Conservation (phyloP, 805 yeast species). For the Lipomyces anomalus region DNA sequence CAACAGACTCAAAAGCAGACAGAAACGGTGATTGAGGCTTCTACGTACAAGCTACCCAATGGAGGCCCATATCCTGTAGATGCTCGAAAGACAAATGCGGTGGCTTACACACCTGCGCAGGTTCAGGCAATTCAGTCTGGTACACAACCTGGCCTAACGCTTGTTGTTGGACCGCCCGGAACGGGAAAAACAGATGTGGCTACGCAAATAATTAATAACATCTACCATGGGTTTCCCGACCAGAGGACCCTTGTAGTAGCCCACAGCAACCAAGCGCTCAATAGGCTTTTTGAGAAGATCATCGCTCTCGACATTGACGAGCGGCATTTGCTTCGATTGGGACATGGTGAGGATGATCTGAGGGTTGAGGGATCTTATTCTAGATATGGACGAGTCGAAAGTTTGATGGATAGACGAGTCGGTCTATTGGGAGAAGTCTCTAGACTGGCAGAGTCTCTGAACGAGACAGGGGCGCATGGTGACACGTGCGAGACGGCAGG, state of each 20-base stretch:
- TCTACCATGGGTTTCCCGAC: constrained; percentile 25
- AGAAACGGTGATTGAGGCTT: constrained; percentile 9
- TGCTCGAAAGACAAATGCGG: constrained; percentile 12
- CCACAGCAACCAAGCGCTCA: constrained; percentile 27
- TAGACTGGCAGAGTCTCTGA: constrained; percentile 31
- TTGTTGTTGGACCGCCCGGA: constrained; percentile 76
- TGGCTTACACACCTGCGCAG: constrained; percentile 27
- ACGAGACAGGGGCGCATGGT: constrained; percentile 36
- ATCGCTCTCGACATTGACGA: constrained; percentile 26
- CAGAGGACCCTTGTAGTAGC: constrained; percentile 33
- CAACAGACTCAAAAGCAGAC: too few species aligned
- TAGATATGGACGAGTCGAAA: constrained; percentile 24
- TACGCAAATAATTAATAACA: constrained; percentile 26
- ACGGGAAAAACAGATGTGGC: constrained; percentile 50
- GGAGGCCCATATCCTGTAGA: constrained; percentile 23
- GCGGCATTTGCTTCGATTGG: constrained; percentile 28
- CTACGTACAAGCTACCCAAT: constrained; percentile 11
- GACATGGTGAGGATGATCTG: constrained; percentile 25
- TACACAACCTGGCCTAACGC: constrained; percentile 44
- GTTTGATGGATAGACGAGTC: constrained; percentile 13
- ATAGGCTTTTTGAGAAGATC: constrained; percentile 26
- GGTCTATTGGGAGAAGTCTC: constrained; percentile 29
- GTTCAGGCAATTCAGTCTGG: constrained; percentile 30
- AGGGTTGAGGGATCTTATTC: constrained; percentile 16
- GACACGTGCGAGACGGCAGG: constrained; percentile 37